Evolutionary conservation across 2,329 filamentous ascomycete species (phyloP).

Genomic region (Fusarium guadeloupense): DNA sequence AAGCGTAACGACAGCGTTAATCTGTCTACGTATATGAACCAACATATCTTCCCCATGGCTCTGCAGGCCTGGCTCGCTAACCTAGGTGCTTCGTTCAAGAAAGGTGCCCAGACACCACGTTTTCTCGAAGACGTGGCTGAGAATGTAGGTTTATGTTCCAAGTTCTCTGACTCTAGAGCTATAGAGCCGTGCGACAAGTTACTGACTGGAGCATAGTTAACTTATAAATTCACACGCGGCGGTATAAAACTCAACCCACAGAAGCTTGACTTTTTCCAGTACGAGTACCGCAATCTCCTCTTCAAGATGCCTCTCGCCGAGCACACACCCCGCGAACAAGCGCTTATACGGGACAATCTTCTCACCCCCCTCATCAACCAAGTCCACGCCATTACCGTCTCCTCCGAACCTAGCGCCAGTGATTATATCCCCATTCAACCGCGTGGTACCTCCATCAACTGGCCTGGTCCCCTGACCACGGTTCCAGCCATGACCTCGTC

Average conservation of each 20-base stretch:
- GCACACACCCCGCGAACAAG: conserved; percentile 34
- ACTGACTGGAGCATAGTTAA: conserved; percentile 65
- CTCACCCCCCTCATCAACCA: conserved; percentile 40
- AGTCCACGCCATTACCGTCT: conserved; percentile 38
- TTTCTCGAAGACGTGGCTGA: conserved; percentile 74
- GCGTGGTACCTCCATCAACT: conserved; percentile 33
- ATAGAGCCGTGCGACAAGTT: neutral
- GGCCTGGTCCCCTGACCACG: conserved; percentile 38
- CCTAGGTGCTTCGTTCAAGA: conserved; percentile 56
- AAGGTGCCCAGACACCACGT: conserved; percentile 44
- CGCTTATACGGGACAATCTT: conserved; percentile 29
- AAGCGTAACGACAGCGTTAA: conserved; percentile 74
- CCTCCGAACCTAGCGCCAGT: neutral
- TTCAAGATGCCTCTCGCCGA: conserved; percentile 40
- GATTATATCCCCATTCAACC: conserved; percentile 27
- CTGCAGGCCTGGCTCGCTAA: conserved; percentile 85
- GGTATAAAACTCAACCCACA: conserved; percentile 83
- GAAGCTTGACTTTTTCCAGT: conserved; percentile 84
- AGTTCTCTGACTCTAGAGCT: neutral
- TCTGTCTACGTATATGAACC: conserved; percentile 60
- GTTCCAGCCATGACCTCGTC: conserved; percentile 42
- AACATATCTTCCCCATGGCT: conserved; percentile 58
- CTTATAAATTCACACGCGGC: conserved; percentile 88
- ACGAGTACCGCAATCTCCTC: conserved; percentile 62
- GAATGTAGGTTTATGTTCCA: conserved; percentile 59